Conservation (phyloP, 495 filamentous ascomycete genomes). For the Aspergillus affinis region DNA sequence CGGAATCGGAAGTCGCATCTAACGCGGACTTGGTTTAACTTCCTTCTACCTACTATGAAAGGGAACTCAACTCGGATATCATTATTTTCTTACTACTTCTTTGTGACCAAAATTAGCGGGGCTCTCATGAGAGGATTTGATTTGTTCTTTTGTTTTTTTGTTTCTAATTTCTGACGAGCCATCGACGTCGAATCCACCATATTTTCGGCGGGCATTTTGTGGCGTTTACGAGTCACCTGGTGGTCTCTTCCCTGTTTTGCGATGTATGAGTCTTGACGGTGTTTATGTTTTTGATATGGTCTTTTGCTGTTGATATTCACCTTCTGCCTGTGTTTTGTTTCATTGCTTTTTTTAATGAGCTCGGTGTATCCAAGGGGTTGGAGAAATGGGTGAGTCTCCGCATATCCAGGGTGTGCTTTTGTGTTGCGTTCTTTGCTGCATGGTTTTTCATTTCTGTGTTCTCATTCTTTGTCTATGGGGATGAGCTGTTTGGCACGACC, state of each 20-base stretch:
- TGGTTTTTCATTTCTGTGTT: neutral
- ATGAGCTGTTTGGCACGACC: neutral
- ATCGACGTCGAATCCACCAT: neutral
- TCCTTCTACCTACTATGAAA: neutral
- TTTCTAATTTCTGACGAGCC: neutral
- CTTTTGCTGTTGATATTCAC: constrained; percentile 10
- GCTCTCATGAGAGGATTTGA: neutral
- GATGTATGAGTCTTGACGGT: constrained; percentile 24
- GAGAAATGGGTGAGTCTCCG: neutral
- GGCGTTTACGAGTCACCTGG: constrained; percentile 10
- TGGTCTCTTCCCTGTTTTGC: constrained; percentile 10
- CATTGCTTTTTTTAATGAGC: constrained; percentile 11
- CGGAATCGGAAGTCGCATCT: constrained; percentile 11
- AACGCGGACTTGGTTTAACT: constrained; percentile 12
- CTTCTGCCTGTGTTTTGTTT: constrained; percentile 9
- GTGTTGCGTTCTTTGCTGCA: neutral
- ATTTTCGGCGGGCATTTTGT: constrained; percentile 11
- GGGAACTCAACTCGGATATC: neutral
- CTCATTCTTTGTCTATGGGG: neutral
- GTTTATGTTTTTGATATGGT: constrained; percentile 12
- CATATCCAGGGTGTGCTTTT: neutral
- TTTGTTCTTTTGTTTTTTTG: neutral
- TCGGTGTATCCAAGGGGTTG: constrained; percentile 10
- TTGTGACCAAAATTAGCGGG: constrained; percentile 1
- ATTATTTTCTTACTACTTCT: constrained; percentile 3